These are phyloP conservation scores for Alternaria sp. DNA, from an alignment of 2,329 filamentous ascomycete species.

Conservation along the genomic window DNA sequence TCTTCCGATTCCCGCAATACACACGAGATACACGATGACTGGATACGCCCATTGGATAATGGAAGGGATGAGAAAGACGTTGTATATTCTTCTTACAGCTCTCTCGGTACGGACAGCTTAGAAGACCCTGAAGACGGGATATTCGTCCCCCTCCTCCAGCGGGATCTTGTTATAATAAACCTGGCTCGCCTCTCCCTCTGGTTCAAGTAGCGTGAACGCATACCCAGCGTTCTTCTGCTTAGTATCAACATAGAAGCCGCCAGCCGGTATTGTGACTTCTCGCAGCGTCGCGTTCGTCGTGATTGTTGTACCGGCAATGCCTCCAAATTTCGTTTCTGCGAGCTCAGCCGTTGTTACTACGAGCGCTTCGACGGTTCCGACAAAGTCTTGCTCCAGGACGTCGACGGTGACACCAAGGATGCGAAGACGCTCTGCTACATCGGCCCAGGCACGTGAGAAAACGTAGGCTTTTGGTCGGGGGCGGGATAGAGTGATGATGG, in stretches of 20 bases:
- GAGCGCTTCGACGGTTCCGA: conserved; percentile 26
- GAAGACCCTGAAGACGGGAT: background rate
- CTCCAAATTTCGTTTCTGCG: background rate
- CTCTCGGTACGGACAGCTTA: background rate
- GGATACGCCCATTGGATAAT: too few relatives aligned
- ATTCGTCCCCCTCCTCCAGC: background rate
- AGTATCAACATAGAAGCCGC: background rate
- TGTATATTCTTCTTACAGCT: background rate
- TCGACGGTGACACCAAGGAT: conserved; percentile 30
- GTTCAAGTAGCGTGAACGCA: background rate
- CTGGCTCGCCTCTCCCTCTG: background rate
- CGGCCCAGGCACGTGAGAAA: conserved; percentile 29
- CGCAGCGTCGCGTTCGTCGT: background rate
- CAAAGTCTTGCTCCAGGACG: conserved; percentile 21
- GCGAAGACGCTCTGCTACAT: conserved; percentile 24
- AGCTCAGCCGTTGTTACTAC: conserved; percentile 22
- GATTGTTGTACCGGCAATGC: background rate
- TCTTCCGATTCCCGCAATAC: background rate
- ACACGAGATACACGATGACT: too few relatives aligned
- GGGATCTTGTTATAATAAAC: background rate
- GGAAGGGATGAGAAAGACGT: too few relatives aligned
- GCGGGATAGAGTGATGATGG: conserved; percentile 21
- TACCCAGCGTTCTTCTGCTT: background rate
- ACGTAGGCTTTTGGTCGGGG: conserved; percentile 29
- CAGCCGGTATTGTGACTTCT: background rate